phyloP scores from a whole-genome alignment of 805 yeast genomes.

The Cyberlindnera suaveolens region DNA sequence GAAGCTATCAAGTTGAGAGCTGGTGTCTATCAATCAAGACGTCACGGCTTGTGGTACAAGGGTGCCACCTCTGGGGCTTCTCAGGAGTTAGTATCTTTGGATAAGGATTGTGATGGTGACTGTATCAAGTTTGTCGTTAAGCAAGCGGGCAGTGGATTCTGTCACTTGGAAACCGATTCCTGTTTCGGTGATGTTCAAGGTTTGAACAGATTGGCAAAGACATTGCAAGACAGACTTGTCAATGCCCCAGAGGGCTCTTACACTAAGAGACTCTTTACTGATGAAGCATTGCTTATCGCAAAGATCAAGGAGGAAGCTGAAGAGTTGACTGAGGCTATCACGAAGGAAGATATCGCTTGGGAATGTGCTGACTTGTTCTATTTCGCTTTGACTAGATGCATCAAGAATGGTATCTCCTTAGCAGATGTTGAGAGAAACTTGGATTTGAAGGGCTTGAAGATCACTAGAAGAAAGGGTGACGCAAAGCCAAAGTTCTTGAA shows the following conservation, averaged over 20 bases:
- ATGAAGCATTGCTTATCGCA: slow-evolving; percentile 68
- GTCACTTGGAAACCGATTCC: slow-evolving; percentile 76
- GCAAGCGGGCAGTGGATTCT: slow-evolving; percentile 85
- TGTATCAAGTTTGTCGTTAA: slow-evolving; percentile 81
- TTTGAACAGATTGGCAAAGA: slow-evolving; percentile 57
- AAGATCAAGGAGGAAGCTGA: slow-evolving; percentile 95
- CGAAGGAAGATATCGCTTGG: slow-evolving; percentile 76
- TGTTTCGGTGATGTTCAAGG: slow-evolving; percentile 79
- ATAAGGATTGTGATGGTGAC: slow-evolving; percentile 88
- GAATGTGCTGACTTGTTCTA: slow-evolving; percentile 92
- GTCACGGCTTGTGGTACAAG: slow-evolving; percentile 91
- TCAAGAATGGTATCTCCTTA: slow-evolving; percentile 72
- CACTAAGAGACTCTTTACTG: slow-evolving; percentile 81
- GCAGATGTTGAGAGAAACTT: slow-evolving; percentile 80
- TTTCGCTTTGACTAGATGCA: slow-evolving; percentile 67
- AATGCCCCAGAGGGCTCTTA: slow-evolving; percentile 92
- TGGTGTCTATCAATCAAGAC: slow-evolving; percentile 93
- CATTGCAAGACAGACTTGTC: slow-evolving; percentile 53
- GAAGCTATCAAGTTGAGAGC: slow-evolving; percentile 76
- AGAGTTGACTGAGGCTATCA: slow-evolving; percentile 81
- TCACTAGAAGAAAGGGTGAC: slow-evolving; percentile 91
- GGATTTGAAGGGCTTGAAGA: slow-evolving; percentile 76
- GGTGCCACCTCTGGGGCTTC: slow-evolving; percentile 97
- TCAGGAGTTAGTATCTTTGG: slow-evolving; percentile 62
- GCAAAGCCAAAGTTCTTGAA: slow-evolving; percentile 77